Evolutionary conservation across 73 alveolate genomes (phyloP).

Genomic region (Tetrahymena thermophila): DNA sequence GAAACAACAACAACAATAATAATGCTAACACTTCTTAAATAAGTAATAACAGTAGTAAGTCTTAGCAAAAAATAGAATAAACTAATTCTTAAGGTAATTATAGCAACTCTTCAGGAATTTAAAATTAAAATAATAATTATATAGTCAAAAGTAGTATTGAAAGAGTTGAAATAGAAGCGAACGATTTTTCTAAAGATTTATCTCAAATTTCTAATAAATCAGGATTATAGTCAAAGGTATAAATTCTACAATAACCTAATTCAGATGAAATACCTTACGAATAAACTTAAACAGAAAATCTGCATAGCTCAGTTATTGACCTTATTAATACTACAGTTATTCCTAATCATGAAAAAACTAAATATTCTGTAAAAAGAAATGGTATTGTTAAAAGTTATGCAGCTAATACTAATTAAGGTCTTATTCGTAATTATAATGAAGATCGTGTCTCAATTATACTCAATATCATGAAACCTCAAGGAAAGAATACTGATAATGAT

Average conservation of each 20-base stretch:
- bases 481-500: not conserved
- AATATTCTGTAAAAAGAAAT: constrained; percentile 65
- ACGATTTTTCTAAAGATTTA: not conserved
- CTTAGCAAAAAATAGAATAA: not conserved
- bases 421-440: constrained; percentile 71
- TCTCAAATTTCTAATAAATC: not conserved
- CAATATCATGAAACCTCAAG: constrained; percentile 54
- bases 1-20: not conserved
- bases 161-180: not conserved
- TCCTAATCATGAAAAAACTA: constrained; percentile 45
- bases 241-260: not conserved
- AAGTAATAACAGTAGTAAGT: not conserved
- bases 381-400: constrained; percentile 85
- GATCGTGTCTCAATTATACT: constrained; percentile 70
- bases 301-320: not conserved
- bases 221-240: not conserved
- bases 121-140: too few relatives aligned
- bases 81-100: not conserved
- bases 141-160: not conserved
- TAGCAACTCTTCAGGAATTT: not conserved
- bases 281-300: not conserved
- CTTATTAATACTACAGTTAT: not conserved
- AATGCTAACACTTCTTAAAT: not conserved
- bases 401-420: constrained; percentile 92
- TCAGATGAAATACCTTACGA: not conserved